These are phyloP conservation scores for Cornus kousa DNA, from an alignment of 148 eudicot genomes.

Conservation along the genomic window DNA sequence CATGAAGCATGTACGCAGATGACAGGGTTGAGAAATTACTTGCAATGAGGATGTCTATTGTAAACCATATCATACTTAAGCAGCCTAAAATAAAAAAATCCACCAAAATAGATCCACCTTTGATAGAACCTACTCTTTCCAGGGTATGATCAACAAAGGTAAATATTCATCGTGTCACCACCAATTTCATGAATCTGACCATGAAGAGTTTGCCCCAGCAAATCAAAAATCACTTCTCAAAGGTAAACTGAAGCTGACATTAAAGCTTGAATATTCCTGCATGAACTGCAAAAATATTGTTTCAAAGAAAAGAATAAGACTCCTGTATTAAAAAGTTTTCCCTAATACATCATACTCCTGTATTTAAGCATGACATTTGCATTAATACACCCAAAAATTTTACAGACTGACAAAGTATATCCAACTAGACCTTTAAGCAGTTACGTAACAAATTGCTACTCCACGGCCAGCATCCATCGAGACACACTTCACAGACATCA, in stretches of 20 bases:
- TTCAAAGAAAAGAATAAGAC: background rate
- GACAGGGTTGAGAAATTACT: background rate
- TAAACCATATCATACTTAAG: background rate
- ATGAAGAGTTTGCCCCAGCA: background rate
- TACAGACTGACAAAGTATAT: no score
- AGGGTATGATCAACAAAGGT: background rate
- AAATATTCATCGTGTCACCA: background rate
- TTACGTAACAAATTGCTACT: background rate
- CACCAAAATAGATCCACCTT: background rate
- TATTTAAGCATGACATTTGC: no score
- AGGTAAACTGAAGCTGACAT: background rate
- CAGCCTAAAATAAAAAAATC: background rate
- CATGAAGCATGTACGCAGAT: background rate
- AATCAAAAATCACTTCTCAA: background rate
- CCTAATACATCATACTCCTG: background rate
- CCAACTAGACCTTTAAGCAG: background rate
- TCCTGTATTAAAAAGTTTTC: no score
- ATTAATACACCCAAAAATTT: no score
- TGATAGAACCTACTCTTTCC: background rate
- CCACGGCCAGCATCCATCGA: background rate
- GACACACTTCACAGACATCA: background rate
- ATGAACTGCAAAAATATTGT: background rate
- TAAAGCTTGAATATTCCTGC: background rate
- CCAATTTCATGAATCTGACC: background rate
- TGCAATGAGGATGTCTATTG: background rate